Evolutionary conservation across 2,329 filamentous ascomycete genomes (phyloP).

Genomic region (Parascedosporium putredinis): DNA sequence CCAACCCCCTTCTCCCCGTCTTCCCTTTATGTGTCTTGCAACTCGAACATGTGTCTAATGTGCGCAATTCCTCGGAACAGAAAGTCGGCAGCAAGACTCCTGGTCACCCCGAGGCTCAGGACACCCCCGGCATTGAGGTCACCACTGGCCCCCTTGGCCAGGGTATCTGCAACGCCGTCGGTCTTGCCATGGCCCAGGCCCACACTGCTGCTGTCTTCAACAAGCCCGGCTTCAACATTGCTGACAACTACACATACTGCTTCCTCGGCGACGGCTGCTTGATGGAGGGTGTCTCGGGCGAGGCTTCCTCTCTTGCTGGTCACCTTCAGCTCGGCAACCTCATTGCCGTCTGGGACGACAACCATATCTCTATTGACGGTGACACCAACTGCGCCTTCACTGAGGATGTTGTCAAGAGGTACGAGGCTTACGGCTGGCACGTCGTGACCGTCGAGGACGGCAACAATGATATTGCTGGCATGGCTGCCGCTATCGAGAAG

Average conservation of each 20-base stretch:
- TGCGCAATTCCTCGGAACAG: conserved; percentile 19
- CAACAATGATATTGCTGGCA: conserved; percentile 76
- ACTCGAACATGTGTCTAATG: not conserved
- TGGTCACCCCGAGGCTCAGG: conserved; percentile 91
- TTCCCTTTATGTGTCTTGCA: no score
- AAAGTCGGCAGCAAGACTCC: conserved; percentile 66
- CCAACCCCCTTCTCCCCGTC: not conserved
- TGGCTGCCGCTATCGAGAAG: conserved; percentile 79
- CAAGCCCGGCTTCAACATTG: conserved; percentile 82
- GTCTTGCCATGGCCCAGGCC: conserved; percentile 91
- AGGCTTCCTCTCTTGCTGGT: conserved; percentile 85
- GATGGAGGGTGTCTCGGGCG: conserved; percentile 94
- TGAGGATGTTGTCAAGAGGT: conserved; percentile 89
- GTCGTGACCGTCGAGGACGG: conserved; percentile 74
- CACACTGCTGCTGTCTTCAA: conserved; percentile 90
- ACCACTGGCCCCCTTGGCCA: conserved; percentile 97
- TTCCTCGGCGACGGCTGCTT: conserved; percentile 98
- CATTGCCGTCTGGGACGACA: conserved; percentile 96
- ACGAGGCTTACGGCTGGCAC: conserved; percentile 97
- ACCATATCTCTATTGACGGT: conserved; percentile 92
- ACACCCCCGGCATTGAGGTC: conserved; percentile 94
- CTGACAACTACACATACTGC: conserved; percentile 94
- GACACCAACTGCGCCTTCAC: conserved; percentile 95
- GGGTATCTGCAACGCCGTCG: conserved; percentile 94
- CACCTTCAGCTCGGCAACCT: conserved; percentile 97